These are phyloP conservation scores for Xerocomus potaroensis DNA, from an alignment of 768 basidiomycete genomes.

Conservation along the genomic window DNA sequence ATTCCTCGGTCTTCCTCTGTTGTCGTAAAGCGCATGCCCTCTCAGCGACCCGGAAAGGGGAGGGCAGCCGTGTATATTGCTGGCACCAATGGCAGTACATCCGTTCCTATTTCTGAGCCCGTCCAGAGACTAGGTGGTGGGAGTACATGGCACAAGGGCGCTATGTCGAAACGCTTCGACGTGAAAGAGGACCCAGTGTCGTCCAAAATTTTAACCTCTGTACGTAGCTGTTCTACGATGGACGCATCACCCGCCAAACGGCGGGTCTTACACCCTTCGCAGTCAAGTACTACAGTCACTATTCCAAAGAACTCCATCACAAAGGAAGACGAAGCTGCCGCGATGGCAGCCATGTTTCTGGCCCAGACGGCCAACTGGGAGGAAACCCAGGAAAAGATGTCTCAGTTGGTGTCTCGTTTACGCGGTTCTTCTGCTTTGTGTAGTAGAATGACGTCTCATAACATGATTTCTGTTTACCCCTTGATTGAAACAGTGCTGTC, in stretches of 20 bases:
- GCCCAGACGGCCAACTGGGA: slow-evolving; percentile 95
- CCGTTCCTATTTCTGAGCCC: slow-evolving; percentile 48
- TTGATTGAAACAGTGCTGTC: slow-evolving; percentile 50
- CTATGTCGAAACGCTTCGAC: slow-evolving; percentile 90
- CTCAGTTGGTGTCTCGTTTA: slow-evolving; percentile 83
- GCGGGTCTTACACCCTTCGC: slow-evolving; percentile 29
- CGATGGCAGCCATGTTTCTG: slow-evolving; percentile 98
- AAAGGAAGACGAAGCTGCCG: slow-evolving; percentile 84
- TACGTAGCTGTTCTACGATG: slow-evolving; percentile 32
- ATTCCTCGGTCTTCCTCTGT: slow-evolving; percentile 95
- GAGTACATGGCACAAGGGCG: slow-evolving; percentile 60
- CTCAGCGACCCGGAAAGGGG: slow-evolving; percentile 76
- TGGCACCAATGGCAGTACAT: slow-evolving; percentile 38
- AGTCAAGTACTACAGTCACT: slow-evolving; percentile 31
- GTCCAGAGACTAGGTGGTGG: slow-evolving; percentile 37
- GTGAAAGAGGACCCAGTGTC: slow-evolving; percentile 59
- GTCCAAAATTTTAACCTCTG: slow-evolving; percentile 21
- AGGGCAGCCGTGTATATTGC: slow-evolving; percentile 73
- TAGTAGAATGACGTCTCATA: slow-evolving; percentile 75
- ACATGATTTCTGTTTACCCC: slow-evolving; percentile 44
- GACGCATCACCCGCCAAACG: slow-evolving; percentile 14
- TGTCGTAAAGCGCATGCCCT: slow-evolving; percentile 85
- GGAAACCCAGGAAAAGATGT: slow-evolving; percentile 99
- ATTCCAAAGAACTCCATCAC: slow-evolving; percentile 42
- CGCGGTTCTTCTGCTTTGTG: slow-evolving; percentile 50